Conservation (phyloP, 257 asterid genomes). For the Mitragyna speciosa region DNA sequence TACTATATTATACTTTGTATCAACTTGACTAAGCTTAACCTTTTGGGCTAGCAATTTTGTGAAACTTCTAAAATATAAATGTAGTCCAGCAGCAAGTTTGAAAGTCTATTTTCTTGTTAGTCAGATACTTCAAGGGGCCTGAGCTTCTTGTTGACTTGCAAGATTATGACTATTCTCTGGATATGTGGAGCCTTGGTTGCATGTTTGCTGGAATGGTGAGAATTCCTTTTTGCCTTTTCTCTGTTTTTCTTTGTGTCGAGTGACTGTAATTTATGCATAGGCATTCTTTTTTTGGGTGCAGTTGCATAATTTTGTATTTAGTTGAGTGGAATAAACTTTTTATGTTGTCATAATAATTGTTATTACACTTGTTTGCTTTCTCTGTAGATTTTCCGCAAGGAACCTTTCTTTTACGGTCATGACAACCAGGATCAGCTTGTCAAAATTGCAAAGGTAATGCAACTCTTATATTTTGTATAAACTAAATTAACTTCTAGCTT, state of each 20-base stretch:
- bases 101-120: constrained; percentile 19
- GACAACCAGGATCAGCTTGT: constrained; percentile 98
- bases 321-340: neutral
- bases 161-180: constrained; percentile 79
- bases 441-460: constrained; percentile 82
- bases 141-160: constrained; percentile 80
- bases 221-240: neutral
- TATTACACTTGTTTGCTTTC: constrained; percentile 15
- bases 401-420: constrained; percentile 96
- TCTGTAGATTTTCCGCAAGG: constrained; percentile 85
- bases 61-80: neutral
- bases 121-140: constrained; percentile 55
- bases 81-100: constrained; percentile 8
- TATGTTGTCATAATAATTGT: neutral
- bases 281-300: neutral
- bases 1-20: neutral
- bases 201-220: constrained; percentile 99
- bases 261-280: constrained; percentile 1
- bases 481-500: neutral
- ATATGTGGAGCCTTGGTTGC: constrained; percentile 89
- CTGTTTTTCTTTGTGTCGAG: neutral
- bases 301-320: neutral
- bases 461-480: neutral
- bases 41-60: neutral
- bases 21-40: neutral